These are phyloP conservation scores for California macrophylla DNA, from an alignment of 441 rosid species.

Conservation along the genomic window DNA sequence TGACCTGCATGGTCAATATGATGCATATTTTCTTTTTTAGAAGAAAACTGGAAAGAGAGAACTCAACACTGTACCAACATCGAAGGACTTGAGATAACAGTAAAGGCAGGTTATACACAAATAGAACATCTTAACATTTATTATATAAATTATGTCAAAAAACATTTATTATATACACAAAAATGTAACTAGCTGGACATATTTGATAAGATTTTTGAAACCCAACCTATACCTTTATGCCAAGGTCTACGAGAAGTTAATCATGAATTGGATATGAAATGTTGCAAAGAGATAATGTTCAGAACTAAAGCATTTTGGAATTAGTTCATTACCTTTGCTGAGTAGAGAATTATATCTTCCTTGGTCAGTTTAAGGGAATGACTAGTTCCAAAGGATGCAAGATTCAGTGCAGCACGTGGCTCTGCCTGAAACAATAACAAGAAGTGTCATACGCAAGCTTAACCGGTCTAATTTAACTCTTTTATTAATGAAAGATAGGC, in stretches of 20 bases:
- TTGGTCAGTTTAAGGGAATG: slow-evolving; percentile 71
- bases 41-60: background rate
- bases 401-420: slow-evolving; percentile 92
- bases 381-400: slow-evolving; percentile 88
- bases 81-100: background rate
- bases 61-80: background rate
- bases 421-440: slow-evolving; percentile 69
- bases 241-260: background rate
- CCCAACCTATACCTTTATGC: too few species aligned
- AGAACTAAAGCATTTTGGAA: too few species aligned
- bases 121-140: too few species aligned
- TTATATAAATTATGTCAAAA: too few species aligned
- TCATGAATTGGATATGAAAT: background rate
- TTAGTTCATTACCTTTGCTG: slow-evolving; percentile 69
- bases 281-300: too few species aligned
- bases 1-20: background rate
- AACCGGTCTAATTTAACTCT: slow-evolving; percentile 12
- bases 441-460: slow-evolving; percentile 24
- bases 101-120: too few species aligned
- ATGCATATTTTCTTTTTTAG: background rate
- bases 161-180: background rate
- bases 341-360: slow-evolving; percentile 76
- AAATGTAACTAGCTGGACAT: background rate
- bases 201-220: background rate
- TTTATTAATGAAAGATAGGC: background rate